Evolutionary conservation across 768 basidiomycete genomes (phyloP).

Genomic region (Lepiota venenata): DNA sequence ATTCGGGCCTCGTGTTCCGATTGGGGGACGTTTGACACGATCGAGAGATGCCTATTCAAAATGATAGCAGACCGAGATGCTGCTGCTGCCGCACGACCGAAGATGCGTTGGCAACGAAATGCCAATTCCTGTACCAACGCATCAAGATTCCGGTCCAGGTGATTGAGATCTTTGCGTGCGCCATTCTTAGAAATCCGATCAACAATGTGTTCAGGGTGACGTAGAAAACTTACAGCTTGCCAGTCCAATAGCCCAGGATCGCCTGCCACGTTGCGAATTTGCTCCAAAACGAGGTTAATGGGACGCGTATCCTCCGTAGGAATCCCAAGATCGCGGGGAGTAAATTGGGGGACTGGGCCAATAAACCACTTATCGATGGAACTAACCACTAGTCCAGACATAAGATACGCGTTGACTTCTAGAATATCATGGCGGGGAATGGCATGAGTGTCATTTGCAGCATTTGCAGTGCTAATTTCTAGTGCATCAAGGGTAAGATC

Average conservation of each 20-base stretch:
- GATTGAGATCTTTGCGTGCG: conserved; percentile 46
- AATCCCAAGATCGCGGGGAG: conserved; percentile 45
- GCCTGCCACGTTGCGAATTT: conserved; percentile 45
- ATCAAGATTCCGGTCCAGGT: conserved; percentile 68
- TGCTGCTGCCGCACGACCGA: conserved; percentile 59
- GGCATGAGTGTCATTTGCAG: conserved; percentile 47
- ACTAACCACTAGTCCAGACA: conserved; percentile 64
- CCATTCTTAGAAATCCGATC: conserved; percentile 34
- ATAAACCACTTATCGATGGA: conserved; percentile 79
- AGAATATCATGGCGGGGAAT: conserved; percentile 64
- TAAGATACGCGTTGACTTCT: conserved; percentile 79
- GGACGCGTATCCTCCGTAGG: conserved; percentile 29
- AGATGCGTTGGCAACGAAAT: conserved; percentile 55
- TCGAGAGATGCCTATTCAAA: conserved; percentile 7
- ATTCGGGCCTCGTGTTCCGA: conserved; percentile 4
- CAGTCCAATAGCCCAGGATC: conserved; percentile 45
- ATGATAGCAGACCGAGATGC: conserved; percentile 55
- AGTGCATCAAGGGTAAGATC: conserved; percentile 13
- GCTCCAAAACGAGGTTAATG: conserved; percentile 39
- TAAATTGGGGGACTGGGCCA: conserved; percentile 55
- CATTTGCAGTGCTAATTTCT: conserved; percentile 51
- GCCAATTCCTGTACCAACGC: conserved; percentile 62
- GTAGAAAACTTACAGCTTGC: conserved; percentile 45
- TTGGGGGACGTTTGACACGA: not conserved
- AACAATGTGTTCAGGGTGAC: conserved; percentile 25